Evolutionary conservation across 2,329 filamentous ascomycete genomes (phyloP), one percentile per base, ranked within the genome.

Genomic region (Aspergillus sp.): DNA sequence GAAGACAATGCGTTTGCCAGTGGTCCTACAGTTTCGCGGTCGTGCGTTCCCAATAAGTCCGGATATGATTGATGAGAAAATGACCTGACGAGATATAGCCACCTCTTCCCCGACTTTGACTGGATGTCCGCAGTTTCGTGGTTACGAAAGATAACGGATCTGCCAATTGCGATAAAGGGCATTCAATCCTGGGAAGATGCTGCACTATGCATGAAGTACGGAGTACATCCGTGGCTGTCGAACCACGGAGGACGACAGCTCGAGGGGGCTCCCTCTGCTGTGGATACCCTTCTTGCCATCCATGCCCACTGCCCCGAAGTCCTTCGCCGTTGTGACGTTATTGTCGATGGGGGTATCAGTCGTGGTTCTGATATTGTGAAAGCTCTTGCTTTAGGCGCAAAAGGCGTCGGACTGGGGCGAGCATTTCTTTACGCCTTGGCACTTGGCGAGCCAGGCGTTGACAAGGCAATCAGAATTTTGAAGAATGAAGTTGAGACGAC

Each of bases 231-330:
- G n/a, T 58, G 54, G 54, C 41, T 61, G 4, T 58, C 54, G 2
- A 61, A 61, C n/a, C 59, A 61, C 13, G 59, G 54, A 15, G 59
- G 59, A 5, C 54, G 54, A 19, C 54, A 61, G 32, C 42, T 61
- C 3, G 59, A 61, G 6, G 47, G 42, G 8, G 57, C 60, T 7
- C 53, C 58, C 2, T 57, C 53, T 5, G 57, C 57, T 4, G 30
- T 50, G 1, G 57, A 59, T 10, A 59, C 57, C 10, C 50, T 59
- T 21, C 7, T 59, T 3, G 27, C 17, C 1, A 59, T 59, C 2
- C 57, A 51, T 17, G 17, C 32, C 3, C 25, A 59, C 21, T 59
- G 57, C 41, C 50, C 57, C 3, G 25, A 59, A 11, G 51, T 59
- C 2, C 32, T 59, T 7, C 19, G 41, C 11, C 32, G 25, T 2